Evolutionary conservation across 176 grass and related monocot species (phyloP).

Genomic region (Oryza australiensis): DNA sequence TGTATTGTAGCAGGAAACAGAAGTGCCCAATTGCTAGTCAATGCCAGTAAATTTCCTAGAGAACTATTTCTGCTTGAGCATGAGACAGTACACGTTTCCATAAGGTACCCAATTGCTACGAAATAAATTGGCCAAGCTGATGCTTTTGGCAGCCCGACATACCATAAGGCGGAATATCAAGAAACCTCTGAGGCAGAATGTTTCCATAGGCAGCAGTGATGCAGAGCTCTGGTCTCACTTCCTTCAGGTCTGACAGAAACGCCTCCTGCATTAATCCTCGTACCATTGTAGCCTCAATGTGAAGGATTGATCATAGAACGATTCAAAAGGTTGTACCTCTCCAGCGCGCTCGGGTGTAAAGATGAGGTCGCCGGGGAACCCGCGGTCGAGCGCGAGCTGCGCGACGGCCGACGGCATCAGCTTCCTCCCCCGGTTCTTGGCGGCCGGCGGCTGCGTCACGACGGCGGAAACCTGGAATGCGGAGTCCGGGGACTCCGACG

Average conservation of each 20-base stretch:
- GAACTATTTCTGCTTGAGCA: conserved; percentile 18
- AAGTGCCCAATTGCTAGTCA: background rate
- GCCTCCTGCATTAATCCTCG: conserved; percentile 52
- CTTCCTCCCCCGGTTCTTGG: conserved; percentile 72
- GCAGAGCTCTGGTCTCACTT: conserved; percentile 73
- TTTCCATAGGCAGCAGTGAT: conserved; percentile 90
- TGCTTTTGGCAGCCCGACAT: conserved; percentile 13
- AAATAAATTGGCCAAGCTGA: background rate
- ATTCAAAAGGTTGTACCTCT: conserved; percentile 40
- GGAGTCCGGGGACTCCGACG: conserved; percentile 53
- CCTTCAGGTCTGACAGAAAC: conserved; percentile 71
- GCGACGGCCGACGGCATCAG: conserved; percentile 71
- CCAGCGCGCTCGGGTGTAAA: conserved; percentile 68
- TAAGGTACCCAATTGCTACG: no score
- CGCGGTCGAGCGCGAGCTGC: conserved; percentile 62
- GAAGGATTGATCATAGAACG: background rate
- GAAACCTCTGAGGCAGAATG: conserved; percentile 91
- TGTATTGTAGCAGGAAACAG: background rate
- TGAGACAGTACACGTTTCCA: background rate
- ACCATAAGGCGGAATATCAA: conserved; percentile 76
- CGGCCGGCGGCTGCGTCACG: conserved; percentile 73
- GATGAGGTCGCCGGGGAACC: conserved; percentile 70
- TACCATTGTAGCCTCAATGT: background rate
- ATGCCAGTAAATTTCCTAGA: background rate
- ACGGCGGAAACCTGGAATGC: conserved; percentile 67